Percentiles rank a stretch among this genome's conserved stretches.
Evolutionary conservation across 306 rosid species (phyloP).

Genomic region (Abrus precatorius): DNA sequence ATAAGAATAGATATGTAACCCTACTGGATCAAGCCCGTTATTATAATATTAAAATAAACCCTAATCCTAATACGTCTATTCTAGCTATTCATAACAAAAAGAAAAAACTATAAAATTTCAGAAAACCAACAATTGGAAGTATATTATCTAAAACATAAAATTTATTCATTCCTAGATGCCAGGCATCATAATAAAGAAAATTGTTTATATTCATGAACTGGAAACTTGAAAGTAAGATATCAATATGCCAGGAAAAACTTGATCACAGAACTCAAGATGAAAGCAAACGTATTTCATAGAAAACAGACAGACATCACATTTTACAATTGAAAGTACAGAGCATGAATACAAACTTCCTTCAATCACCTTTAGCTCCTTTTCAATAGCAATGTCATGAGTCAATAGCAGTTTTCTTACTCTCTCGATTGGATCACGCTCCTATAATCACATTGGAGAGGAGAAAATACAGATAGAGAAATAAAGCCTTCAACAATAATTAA

Average conservation of each 20-base stretch:
- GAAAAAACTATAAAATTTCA: neutral
- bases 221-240: neutral
- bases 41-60: too few species aligned
- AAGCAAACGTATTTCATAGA: neutral
- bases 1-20: too few species aligned
- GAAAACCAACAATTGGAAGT: neutral
- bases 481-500: constrained; percentile 11
- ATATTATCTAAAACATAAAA: constrained; percentile 3
- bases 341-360: constrained; percentile 17
- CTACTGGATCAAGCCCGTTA: too few species aligned
- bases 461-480: neutral
- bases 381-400: constrained; percentile 72
- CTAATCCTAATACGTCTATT: too few species aligned
- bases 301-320: neutral
- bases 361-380: constrained; percentile 84
- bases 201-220: constrained; percentile 9
- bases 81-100: too few species aligned
- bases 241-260: neutral
- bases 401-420: constrained; percentile 77
- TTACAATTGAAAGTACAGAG: neutral
- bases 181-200: neutral
- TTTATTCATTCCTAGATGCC: constrained; percentile 1
- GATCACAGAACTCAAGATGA: neutral
- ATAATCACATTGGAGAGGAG: constrained; percentile 41
- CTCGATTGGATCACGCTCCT: constrained; percentile 96